Percentiles rank a stretch among this genome's conserved stretches.
These are phyloP conservation scores for Magnolia kwangsiensis DNA, from an alignment of 164 flowering plant genomes.

Conservation along the genomic window DNA sequence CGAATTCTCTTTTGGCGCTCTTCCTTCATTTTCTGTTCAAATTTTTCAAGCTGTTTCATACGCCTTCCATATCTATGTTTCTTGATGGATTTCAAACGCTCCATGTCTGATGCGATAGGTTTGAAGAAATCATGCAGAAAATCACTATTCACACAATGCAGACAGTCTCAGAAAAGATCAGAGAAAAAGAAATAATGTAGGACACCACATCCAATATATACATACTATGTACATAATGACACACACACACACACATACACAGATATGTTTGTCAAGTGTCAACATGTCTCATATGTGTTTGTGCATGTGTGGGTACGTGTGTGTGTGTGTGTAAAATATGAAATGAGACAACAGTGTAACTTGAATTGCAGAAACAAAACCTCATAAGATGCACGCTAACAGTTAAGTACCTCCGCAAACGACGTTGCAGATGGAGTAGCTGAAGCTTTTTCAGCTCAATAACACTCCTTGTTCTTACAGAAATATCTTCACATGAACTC, in stretches of 20 bases:
- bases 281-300: too few relatives aligned
- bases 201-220: too few relatives aligned
- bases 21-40: slow-evolving; percentile 96
- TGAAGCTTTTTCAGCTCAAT: slow-evolving; percentile 97
- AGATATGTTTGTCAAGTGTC: too few relatives aligned
- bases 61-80: slow-evolving; percentile 92
- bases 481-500: slow-evolving; percentile 84
- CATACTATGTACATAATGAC: too few relatives aligned
- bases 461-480: slow-evolving; percentile 91
- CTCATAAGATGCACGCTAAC: neutral
- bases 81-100: slow-evolving; percentile 75
- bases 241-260: neutral
- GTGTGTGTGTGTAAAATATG: neutral
- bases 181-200: neutral
- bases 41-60: slow-evolving; percentile 80
- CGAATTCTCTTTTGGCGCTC: slow-evolving; percentile 93
- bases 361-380: neutral
- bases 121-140: slow-evolving; percentile 85
- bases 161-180: slow-evolving; percentile 5
- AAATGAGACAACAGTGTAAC: neutral
- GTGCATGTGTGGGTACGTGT: neutral
- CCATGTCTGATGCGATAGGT: slow-evolving; percentile 72
- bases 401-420: slow-evolving; percentile 58
- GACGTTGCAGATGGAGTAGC: slow-evolving; percentile 82
- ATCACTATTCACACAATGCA: slow-evolving; percentile 52